phyloP scores from a whole-genome alignment of 2,329 filamentous ascomycete species.

The Pseudocercospora ulei region DNA sequence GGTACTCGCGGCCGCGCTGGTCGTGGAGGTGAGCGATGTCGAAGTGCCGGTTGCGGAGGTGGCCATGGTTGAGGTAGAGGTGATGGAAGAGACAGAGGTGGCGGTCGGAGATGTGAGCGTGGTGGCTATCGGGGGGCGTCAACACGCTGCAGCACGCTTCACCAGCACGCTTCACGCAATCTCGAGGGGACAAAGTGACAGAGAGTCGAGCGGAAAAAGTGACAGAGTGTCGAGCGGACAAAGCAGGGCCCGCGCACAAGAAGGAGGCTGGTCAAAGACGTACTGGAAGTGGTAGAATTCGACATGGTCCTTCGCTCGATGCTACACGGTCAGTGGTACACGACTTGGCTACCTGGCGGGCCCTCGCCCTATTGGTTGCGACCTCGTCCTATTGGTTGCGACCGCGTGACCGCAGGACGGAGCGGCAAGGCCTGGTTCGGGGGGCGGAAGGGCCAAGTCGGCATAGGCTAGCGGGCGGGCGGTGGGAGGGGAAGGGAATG shows the following conservation, averaged over 20 bases:
- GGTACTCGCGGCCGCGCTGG: conserved; percentile 3
- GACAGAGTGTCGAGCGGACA: too few species aligned
- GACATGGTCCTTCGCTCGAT: too few species aligned
- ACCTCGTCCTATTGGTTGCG: conserved; percentile 1
- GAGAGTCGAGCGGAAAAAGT: too few species aligned
- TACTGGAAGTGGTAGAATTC: conserved; percentile 8
- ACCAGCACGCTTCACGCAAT: conserved; percentile 6
- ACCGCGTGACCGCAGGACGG: background rate
- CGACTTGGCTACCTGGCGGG: conserved; percentile 1
- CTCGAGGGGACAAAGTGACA: too few species aligned
- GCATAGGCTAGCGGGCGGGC: too few species aligned
- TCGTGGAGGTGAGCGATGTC: conserved; percentile 2
- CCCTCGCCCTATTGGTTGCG: background rate
- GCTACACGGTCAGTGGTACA: conserved; percentile 2
- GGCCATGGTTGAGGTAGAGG: conserved; percentile 14
- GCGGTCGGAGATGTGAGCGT: conserved; percentile 1
- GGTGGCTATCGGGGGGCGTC: conserved; percentile 2
- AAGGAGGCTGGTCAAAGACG: too few species aligned
- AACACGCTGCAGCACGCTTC: conserved; percentile 4
- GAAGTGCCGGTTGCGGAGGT: conserved; percentile 8
- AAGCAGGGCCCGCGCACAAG: conserved; percentile 8
- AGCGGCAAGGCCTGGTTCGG: background rate
- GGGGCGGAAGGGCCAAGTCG: too few species aligned
- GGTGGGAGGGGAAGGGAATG: too few species aligned
- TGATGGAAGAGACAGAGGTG: conserved; percentile 7